Percentiles rank a stretch among this genome's conserved stretches.
These are phyloP conservation scores for Aspergillus fumigatiaffinis DNA, from an alignment of 2,329 filamentous ascomycete species.

Conservation along the genomic window DNA sequence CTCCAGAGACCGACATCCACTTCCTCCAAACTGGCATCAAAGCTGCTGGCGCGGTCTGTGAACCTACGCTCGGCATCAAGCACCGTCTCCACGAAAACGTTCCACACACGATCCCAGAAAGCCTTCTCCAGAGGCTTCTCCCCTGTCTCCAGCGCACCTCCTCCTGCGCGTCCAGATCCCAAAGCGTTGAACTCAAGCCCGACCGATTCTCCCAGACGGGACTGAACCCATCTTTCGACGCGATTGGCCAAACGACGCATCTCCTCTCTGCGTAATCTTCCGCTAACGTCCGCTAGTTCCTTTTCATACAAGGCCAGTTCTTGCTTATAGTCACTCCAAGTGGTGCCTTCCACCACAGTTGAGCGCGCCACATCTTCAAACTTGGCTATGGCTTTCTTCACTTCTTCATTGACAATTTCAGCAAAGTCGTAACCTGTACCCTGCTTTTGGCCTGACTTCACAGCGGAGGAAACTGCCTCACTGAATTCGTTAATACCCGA, in stretches of 20 bases:
- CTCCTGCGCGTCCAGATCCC: constrained; percentile 78
- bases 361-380: constrained; percentile 74
- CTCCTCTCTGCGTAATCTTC: constrained; percentile 83
- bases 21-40: constrained; percentile 87
- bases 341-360: constrained; percentile 70
- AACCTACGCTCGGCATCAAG: constrained; percentile 82
- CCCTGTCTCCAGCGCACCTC: constrained; percentile 72
- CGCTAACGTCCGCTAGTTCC: constrained; percentile 85
- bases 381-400: constrained; percentile 66
- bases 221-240: constrained; percentile 90
- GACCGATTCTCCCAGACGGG: constrained; percentile 78
- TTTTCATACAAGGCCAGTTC: constrained; percentile 79
- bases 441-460: constrained; percentile 90
- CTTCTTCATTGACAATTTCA: constrained; percentile 82
- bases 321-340: constrained; percentile 83
- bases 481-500: constrained; percentile 77
- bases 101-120: constrained; percentile 96
- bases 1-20: constrained; percentile 91
- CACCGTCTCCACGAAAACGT: constrained; percentile 75
- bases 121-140: constrained; percentile 76
- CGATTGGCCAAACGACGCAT: constrained; percentile 89
- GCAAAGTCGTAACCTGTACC: constrained; percentile 91
- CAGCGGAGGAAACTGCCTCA: constrained; percentile 77
- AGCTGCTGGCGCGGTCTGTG: constrained; percentile 82
- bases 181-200: constrained; percentile 95